Base-by-base conservation (phyloP, 192 early-diverging fungal genomes). In the Coemansia umbellata region DNA sequence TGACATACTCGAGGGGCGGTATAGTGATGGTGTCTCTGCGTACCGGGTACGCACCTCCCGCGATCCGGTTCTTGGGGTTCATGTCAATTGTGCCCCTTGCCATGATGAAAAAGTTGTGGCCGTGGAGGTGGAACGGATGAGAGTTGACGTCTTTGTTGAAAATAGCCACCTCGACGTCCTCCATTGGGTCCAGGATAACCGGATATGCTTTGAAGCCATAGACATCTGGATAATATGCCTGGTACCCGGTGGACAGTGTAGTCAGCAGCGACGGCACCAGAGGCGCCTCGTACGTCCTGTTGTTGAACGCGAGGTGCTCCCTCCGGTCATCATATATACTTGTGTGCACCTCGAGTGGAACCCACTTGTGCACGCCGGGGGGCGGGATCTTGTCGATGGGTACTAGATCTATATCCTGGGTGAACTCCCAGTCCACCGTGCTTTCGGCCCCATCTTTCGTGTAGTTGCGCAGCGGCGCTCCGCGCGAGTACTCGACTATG, bases 51-150 rank as follows among this genome's bases (percentile, higher is more conserved):
- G 31, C 17, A 4, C 31, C 47, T 9, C 63, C 54, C 0, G 9
- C 27, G 5, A 28, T 21, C 3, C 39, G 36, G 31, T 68, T 74
- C 39, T 60, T 58, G n/a, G 70, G 57, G 44, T 62, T 52, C 18
- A 49, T 36, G 60, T 67, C 61, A 4, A 64, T 40, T 5, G 51
- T 56, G 58, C 84, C 81, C 27, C 81, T 79, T 22, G 63, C 77
- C 24, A 84, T 79, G 32, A 94, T 78, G 58, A 90, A 87, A 76
- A 92, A 91, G 19, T 67, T 71, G 70, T 94, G 88, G 19, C 92
- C 92, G 72, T 94, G 92, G 24, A 92, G 64, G 66, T 94, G 92
- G 83, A 93, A 83, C 69, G 81, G 66, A 37, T 95, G 92, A 47
- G 75, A 75, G 54, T 84, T 88, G 39, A 66, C 55, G 57, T 93